A percentile compares a stretch with the other conserved stretches of the same genome.
These are phyloP conservation scores for Fusarium sp. DNA, from an alignment of 2,329 filamentous ascomycete species.

Conservation along the genomic window DNA sequence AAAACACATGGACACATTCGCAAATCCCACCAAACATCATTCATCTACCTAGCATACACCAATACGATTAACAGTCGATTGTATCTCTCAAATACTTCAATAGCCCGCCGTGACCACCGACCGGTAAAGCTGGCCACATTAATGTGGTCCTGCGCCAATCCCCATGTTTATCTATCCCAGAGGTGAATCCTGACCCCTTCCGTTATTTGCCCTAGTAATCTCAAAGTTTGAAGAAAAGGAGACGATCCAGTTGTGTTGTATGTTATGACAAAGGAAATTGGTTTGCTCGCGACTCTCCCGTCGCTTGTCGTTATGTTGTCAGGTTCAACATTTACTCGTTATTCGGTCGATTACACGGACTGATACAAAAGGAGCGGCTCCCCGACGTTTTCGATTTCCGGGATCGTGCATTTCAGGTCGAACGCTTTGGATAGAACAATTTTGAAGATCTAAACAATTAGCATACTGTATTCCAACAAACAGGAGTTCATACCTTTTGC, in stretches of 20 bases:
- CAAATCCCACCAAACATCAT: background rate
- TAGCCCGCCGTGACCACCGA: slow-evolving; percentile 30
- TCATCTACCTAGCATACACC: slow-evolving; percentile 29
- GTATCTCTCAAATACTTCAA: slow-evolving; percentile 30
- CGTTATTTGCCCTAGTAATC: slow-evolving; percentile 31
- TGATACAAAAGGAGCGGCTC: slow-evolving; percentile 94
- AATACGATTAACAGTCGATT: slow-evolving; percentile 33
- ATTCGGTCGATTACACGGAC: slow-evolving; percentile 52
- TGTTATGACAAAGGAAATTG: slow-evolving; percentile 40
- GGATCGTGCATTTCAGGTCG: slow-evolving; percentile 98
- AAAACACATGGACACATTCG: background rate
- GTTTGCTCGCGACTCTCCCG: slow-evolving; percentile 5
- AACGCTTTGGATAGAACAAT: slow-evolving; percentile 99
- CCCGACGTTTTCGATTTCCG: slow-evolving; percentile 97
- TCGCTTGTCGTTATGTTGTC: slow-evolving; percentile 32
- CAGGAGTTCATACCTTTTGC: slow-evolving; percentile 74
- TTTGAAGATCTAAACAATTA: slow-evolving; percentile 84
- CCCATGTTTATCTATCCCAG: slow-evolving; percentile 35
- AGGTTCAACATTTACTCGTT: slow-evolving; percentile 36
- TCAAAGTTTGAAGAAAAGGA: slow-evolving; percentile 33
- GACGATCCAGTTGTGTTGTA: slow-evolving; percentile 32
- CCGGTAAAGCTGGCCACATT: slow-evolving; percentile 25
- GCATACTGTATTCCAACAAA: background rate
- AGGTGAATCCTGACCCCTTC: slow-evolving; percentile 35
- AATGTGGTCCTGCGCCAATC: slow-evolving; percentile 30